Evolutionary conservation across 2,329 filamentous ascomycete species (phyloP).

Genomic region (Fusarium multiceps): DNA sequence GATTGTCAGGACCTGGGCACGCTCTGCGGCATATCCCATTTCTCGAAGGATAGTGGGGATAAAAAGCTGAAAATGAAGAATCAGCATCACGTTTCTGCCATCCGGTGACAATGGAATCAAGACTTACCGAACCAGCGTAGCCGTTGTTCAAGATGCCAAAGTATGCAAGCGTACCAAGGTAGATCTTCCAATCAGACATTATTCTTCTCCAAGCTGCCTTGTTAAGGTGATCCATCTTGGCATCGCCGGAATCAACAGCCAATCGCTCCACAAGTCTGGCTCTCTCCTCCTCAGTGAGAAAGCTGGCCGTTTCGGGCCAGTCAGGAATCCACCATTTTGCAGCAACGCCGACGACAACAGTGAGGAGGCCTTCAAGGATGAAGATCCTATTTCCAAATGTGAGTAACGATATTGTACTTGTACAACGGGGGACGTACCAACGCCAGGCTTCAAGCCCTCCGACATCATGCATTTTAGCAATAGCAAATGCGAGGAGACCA

Average conservation of each 20-base stretch:
- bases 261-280: conserved; percentile 77
- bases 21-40: conserved; percentile 66
- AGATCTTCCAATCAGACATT: conserved; percentile 67
- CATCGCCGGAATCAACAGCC: conserved; percentile 42
- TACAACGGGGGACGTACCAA: not conserved
- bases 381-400: conserved; percentile 67
- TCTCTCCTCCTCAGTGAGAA: conserved; percentile 78
- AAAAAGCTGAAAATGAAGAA: conserved; percentile 53
- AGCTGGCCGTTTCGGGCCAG: conserved; percentile 81
- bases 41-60: conserved; percentile 72
- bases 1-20: conserved; percentile 73
- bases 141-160: conserved; percentile 61
- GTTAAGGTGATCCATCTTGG: conserved; percentile 26
- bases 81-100: not conserved
- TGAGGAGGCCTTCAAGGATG: conserved; percentile 76
- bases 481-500: not conserved
- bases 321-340: conserved; percentile 81
- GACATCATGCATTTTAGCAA: conserved; percentile 16
- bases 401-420: no score
- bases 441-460: conserved; percentile 12
- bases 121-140: conserved; percentile 60
- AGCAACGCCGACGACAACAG: conserved; percentile 71
- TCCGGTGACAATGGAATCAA: fast-evolving
- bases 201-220: conserved; percentile 67
- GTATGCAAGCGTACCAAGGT: conserved; percentile 1